Evolutionary conservation across 352 stramenopile genomes (phyloP).

Genomic region (Peronospora farinosa): DNA sequence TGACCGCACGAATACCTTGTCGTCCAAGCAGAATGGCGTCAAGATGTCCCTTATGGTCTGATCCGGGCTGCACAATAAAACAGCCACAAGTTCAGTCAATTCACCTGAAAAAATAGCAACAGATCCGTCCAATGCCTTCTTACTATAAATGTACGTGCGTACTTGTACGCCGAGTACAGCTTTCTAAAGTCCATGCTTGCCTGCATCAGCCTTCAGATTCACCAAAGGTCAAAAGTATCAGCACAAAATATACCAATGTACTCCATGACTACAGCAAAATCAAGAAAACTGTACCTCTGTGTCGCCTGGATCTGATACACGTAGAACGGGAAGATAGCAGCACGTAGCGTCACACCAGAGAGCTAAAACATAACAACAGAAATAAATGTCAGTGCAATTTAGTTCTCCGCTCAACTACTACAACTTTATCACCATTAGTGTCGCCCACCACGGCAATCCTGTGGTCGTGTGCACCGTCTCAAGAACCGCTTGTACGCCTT

Average conservation of each 20-base stretch:
- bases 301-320: slow-evolving; percentile 63
- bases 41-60: slow-evolving; percentile 41
- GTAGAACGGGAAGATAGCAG: slow-evolving; percentile 64
- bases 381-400: slow-evolving; percentile 2
- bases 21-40: slow-evolving; percentile 43
- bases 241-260: neutral
- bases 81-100: slow-evolving; percentile 6
- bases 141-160: slow-evolving; percentile 64
- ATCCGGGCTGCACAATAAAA: slow-evolving; percentile 29
- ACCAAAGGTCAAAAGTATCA: slow-evolving; percentile 14
- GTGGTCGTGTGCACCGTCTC: slow-evolving; percentile 59
- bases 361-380: slow-evolving; percentile 21
- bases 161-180: slow-evolving; percentile 68
- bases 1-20: slow-evolving; percentile 47
- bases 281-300: slow-evolving; percentile 31
- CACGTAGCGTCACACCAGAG: slow-evolving; percentile 59
- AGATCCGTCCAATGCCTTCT: slow-evolving; percentile 1
- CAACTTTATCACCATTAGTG: slow-evolving; percentile 35
- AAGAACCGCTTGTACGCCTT: slow-evolving; percentile 51
- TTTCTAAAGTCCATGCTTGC: slow-evolving; percentile 53
- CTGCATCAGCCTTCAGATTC: slow-evolving; percentile 31
- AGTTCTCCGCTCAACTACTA: neutral
- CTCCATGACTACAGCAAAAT: neutral
- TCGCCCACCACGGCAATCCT: slow-evolving; percentile 73
- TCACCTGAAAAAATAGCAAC: neutral